Base-by-base conservation (phyloP, 2,329 filamentous ascomycete species). In the Dendryphion nanum region DNA sequence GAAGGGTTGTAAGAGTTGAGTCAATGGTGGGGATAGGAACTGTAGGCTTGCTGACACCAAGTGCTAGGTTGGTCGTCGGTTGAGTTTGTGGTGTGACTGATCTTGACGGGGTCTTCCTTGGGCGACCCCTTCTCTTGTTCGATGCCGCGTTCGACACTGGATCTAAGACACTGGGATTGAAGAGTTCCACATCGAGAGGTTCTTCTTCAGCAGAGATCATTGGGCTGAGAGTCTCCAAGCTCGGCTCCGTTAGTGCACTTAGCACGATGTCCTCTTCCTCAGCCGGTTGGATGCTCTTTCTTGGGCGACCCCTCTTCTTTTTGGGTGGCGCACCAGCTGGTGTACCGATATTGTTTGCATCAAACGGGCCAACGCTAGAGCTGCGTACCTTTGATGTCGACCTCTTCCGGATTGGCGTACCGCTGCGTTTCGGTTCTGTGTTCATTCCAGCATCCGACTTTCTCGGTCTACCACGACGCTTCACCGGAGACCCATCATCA, bases 401-500 rank as follows among this genome's bases (percentile, higher is more conserved):
- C 32, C 49, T 47, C 34, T 47, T 55, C 35, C 54, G 56, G 23
- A 55, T 45, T 5, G 64, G 66, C 6, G 66, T 68, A 10, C 55
- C 55, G 13, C 38, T 57, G 8, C 57, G 53, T 40, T 56, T 65
- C 4, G 53, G 36, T 48, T 59, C 63, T 2, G 50, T 36, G 1
- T 49, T 19, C 8, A 35, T 43, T n/a, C 47, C 32, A 2, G 48
- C 44, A 14, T 64, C 63, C 26, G 61, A 63, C 41, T 67, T 70
- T 37, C 58, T 51, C 4, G 66, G 59, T 37, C 66, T 47, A 19
- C 65, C 64, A 19, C 61, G 57, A 6, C 61, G 63, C 37, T 64
- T 68, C 32, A 59, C 53, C 3, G 66, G 64, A 10, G 64, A 60
- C 1, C 61, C 52, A n/a, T 52, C 52, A 34, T 66, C 63, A 17